Evolutionary conservation across 2,329 filamentous ascomycete genomes (phyloP), one percentile per base, ranked within the genome.

Genomic region (Paecilomyces dactylethromorphus): DNA sequence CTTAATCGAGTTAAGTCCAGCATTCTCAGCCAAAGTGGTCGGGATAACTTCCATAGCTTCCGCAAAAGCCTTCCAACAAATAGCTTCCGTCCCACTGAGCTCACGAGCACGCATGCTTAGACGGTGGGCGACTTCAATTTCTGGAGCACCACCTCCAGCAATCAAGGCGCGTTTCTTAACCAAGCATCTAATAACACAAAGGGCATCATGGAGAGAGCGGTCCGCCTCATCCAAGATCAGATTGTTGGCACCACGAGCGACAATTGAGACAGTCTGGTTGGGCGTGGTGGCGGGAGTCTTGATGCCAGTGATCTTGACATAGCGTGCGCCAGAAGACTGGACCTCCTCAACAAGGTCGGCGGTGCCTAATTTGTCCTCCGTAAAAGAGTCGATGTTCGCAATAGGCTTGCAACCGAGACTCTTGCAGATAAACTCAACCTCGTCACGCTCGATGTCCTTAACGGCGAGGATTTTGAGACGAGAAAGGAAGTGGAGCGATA

Each of bases 91-190:
- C 61, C 95, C 95, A 0, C 88, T 87, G 61, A 97, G 82, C 68
- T 88, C 87, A 65, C 92, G 89, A 8, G 93, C 86, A 71, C 90
- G 89, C 76, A 90, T 88, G 59, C 89, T 86, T 33, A 99, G 84
- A 70, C 91, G 85, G 57, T 94, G 89, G 22, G 94, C 91, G 68
- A 99, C 93, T 78, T 97, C 92, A 69, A 97, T 95, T 78, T 99
- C 94, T 26, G 94, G 91, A 1, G 94, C 94, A 73, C 94, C 94
- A 70, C 94, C 94, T 76, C 94, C 94, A 13, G 95, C 93, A 69
- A 99, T 96, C 59, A 99, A 85, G n/a, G 94, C 94, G 80, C 95
- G 96, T 86, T 97, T 99, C 87, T 99, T 99, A 67, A 99, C 94
- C 61, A 99, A 80, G 73, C 94, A 99, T 68, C 94, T 89, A 68